Conservation (phyloP, 2,329 filamentous ascomycete species). For the Niveomyces coronatus region DNA sequence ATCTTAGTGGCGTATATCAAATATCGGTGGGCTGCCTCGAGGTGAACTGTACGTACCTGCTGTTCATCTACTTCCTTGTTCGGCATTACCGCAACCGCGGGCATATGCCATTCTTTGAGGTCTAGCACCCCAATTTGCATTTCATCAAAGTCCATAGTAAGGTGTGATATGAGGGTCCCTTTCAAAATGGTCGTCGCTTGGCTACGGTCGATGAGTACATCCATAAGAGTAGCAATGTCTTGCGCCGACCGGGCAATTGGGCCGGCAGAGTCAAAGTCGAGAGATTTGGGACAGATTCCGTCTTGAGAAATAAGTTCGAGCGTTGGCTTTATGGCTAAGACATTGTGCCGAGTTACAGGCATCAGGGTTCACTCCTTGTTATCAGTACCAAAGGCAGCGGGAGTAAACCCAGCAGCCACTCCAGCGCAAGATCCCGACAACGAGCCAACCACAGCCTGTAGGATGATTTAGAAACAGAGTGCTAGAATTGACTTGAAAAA, state of each 20-base stretch:
- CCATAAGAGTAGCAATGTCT: neutral
- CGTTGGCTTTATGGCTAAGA: neutral
- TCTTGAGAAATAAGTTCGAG: neutral
- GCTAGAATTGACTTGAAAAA: neutral
- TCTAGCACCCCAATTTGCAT: neutral
- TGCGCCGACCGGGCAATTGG: neutral
- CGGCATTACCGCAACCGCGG: neutral
- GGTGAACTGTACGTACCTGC: neutral
- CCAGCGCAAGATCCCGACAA: slow-evolving; percentile 1
- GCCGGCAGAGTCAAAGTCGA: neutral
- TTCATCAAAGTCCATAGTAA: neutral
- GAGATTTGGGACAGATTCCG: neutral
- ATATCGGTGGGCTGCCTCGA: too few relatives aligned
- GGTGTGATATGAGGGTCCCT: neutral
- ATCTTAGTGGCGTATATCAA: too few relatives aligned
- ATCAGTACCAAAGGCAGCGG: neutral
- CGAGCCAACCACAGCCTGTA: neutral
- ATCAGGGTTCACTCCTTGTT: neutral
- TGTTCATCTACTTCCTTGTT: neutral
- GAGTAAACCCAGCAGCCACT: neutral
- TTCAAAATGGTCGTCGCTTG: neutral
- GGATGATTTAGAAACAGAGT: neutral
- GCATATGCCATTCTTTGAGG: neutral
- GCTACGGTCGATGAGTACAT: neutral
- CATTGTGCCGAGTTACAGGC: neutral